phyloP scores from a whole-genome alignment of 2,329 filamentous ascomycete genomes.

The Fusarium virguliforme region DNA sequence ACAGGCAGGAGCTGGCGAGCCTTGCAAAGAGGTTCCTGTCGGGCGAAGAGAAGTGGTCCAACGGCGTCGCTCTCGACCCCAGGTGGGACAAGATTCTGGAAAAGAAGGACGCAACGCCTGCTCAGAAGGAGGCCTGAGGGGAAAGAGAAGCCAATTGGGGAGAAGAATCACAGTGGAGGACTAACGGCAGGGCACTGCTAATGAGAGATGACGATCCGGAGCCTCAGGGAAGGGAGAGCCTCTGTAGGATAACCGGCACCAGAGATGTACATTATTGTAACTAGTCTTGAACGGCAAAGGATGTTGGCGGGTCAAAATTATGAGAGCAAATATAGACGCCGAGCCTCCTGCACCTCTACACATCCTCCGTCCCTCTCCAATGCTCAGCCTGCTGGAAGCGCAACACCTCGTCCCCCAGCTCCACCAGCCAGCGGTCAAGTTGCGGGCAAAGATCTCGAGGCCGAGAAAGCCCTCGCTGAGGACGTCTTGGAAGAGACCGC shows the following conservation, averaged over 20 bases:
- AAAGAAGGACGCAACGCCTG: slow-evolving; percentile 47
- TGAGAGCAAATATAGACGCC: slow-evolving; percentile 47
- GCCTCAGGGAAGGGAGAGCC: slow-evolving; percentile 25
- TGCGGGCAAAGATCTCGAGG: slow-evolving; percentile 84
- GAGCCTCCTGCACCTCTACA: slow-evolving; percentile 30
- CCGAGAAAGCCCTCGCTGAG: slow-evolving; percentile 68
- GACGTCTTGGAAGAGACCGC: slow-evolving; percentile 71
- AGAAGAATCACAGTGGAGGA: slow-evolving; percentile 24
- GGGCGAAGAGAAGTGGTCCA: slow-evolving; percentile 74
- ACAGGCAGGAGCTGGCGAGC: slow-evolving; percentile 69
- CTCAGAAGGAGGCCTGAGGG: slow-evolving; percentile 44
- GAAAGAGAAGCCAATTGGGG: slow-evolving; percentile 12
- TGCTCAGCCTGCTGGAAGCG: slow-evolving; percentile 75
- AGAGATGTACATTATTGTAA: slow-evolving; percentile 56
- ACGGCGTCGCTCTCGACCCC: slow-evolving; percentile 62
- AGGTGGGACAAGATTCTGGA: slow-evolving; percentile 61
- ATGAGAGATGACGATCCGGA: slow-evolving; percentile 43
- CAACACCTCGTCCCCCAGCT: slow-evolving; percentile 81
- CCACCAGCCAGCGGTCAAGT: slow-evolving; percentile 83
- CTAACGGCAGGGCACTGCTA: slow-evolving; percentile 37
- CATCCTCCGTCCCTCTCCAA: slow-evolving; percentile 59
- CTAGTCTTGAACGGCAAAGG: slow-evolving; percentile 44
- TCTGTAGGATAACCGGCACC: slow-evolving; percentile 52
- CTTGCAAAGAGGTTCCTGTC: slow-evolving; percentile 75
- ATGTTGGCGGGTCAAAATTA: slow-evolving; percentile 46